These are phyloP conservation scores for Pleurozium schreberi DNA, from an alignment of 225 moss, liverwort and hornwort genomes.

Conservation along the genomic window DNA sequence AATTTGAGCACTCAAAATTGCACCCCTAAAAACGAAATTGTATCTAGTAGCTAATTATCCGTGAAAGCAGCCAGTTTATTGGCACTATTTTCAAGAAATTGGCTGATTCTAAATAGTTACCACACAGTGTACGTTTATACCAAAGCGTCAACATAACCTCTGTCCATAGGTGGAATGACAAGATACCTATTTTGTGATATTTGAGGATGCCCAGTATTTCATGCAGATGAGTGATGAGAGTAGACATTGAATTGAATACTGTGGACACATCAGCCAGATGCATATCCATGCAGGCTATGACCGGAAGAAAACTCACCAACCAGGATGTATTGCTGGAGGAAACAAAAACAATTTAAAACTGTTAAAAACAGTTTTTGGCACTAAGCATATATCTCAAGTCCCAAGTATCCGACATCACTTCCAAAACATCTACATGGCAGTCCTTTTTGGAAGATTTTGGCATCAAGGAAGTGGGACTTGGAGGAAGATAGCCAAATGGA, in stretches of 20 bases:
- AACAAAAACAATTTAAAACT: background rate
- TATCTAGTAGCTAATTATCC: background rate
- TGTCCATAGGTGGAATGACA: too few relatives aligned
- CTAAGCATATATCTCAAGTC: background rate
- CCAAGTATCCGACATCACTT: background rate
- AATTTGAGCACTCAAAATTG: background rate
- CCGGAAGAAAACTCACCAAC: background rate
- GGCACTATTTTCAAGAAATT: background rate
- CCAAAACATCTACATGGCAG: background rate
- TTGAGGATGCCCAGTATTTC: background rate
- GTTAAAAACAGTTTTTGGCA: background rate
- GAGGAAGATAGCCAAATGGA: background rate
- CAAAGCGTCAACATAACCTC: background rate
- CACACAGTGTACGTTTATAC: too few relatives aligned
- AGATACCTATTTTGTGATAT: background rate
- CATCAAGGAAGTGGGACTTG: background rate
- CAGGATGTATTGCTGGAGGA: background rate
- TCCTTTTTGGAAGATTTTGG: background rate
- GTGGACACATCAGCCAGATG: background rate
- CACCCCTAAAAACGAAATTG: background rate
- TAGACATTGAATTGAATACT: background rate
- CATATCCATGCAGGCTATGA: background rate
- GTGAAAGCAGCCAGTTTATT: background rate
- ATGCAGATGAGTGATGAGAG: background rate
- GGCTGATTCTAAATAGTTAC: background rate